phyloP scores from a whole-genome alignment of 345 rosid genomes.

The Erodium maritimum region DNA sequence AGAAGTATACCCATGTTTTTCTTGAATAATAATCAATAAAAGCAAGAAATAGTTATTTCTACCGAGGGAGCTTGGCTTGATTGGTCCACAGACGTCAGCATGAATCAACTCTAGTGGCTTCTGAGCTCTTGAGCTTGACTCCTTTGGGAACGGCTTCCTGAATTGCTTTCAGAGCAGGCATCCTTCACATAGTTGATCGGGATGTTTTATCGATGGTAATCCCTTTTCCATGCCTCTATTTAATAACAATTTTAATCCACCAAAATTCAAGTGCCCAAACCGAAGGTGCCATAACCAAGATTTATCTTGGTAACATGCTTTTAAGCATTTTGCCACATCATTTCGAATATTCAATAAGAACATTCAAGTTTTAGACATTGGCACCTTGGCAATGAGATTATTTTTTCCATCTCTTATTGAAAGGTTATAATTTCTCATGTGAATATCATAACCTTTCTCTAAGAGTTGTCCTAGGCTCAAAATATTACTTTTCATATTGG shows the following conservation, averaged over 20 bases:
- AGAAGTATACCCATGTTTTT: conserved; percentile 1
- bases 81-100: not conserved
- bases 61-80: too few relatives aligned
- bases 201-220: not conserved
- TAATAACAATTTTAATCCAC: not conserved
- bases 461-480: not conserved
- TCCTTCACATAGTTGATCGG: conserved; percentile 3
- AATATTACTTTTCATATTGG: conserved; percentile 2
- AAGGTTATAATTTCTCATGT: not conserved
- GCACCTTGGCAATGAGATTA: not conserved
- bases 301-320: not conserved
- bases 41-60: too few relatives aligned
- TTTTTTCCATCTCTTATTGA: not conserved
- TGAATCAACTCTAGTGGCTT: conserved; percentile 2
- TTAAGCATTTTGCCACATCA: not conserved
- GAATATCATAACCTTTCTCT: not conserved
- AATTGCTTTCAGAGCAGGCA: not conserved
- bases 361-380: conserved; percentile 5
- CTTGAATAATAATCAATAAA: too few relatives aligned
- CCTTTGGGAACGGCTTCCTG: not conserved
- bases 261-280: conserved; percentile 4
- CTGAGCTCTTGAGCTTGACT: too few relatives aligned
- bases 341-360: not conserved
- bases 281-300: conserved; percentile 1
- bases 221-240: not conserved